Conservation (phyloP, 768 basidiomycete species). For the Rhodotorula babjevae region DNA sequence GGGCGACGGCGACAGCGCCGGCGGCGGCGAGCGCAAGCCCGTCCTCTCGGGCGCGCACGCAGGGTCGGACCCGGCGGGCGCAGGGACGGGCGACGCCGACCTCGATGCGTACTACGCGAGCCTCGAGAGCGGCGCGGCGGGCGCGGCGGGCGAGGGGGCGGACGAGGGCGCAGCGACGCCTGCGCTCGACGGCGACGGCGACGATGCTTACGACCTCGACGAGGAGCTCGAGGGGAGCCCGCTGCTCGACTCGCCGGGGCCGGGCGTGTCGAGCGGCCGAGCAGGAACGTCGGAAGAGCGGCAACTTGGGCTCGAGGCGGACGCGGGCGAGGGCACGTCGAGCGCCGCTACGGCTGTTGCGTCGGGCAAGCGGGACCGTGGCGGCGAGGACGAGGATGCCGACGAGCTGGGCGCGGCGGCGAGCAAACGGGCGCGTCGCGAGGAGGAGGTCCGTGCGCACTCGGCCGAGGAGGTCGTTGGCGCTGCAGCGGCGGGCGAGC, state of each 20-base stretch:
- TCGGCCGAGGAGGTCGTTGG: no score
- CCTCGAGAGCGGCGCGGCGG: conserved; percentile 19
- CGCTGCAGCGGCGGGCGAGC: background rate
- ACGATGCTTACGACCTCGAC: background rate
- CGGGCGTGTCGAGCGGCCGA: background rate
- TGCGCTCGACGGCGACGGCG: no score
- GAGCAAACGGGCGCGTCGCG: conserved; percentile 19
- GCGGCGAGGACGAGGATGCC: conserved; percentile 43
- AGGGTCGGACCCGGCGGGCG: background rate
- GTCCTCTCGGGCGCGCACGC: background rate
- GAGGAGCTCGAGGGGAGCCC: background rate
- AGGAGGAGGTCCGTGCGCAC: background rate
- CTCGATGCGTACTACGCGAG: conserved; percentile 44
- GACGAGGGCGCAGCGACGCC: background rate
- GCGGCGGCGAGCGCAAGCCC: conserved; percentile 1
- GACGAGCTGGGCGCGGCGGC: conserved; percentile 51
- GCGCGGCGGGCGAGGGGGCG: background rate
- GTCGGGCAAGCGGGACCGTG: background rate
- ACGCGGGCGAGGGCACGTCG: background rate
- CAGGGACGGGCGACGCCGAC: conserved; percentile 10
- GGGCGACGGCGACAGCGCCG: no score
- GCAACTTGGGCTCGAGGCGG: background rate
- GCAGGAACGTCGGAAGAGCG: background rate
- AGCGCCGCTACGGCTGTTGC: background rate
- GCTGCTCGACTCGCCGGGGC: conserved; percentile 5